Percentiles rank a stretch among this genome's conserved stretches.
phyloP scores from a whole-genome alignment of 169 alveolate species.

The Theileria orientalis region DNA sequence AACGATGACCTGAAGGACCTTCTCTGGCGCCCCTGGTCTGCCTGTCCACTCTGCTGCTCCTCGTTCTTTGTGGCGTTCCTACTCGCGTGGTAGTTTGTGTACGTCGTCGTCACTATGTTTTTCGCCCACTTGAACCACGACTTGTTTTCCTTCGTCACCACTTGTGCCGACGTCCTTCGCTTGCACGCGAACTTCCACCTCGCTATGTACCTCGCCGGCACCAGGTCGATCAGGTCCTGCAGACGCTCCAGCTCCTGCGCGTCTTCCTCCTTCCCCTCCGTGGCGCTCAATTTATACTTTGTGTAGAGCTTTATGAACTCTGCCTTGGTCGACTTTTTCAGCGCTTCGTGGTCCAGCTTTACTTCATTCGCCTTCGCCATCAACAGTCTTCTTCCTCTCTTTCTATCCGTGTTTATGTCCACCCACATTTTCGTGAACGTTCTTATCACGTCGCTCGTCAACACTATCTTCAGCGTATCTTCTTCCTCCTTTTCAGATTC shows the following conservation, averaged over 20 bases:
- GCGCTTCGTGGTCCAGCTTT: constrained; percentile 73
- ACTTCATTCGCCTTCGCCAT: constrained; percentile 76
- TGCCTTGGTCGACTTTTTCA: constrained; percentile 71
- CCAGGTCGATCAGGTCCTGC: constrained; percentile 74
- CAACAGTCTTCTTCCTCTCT: constrained; percentile 68
- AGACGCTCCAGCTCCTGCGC: constrained; percentile 66
- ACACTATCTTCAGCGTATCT: constrained; percentile 68
- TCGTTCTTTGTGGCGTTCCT: neutral
- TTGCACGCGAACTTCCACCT: constrained; percentile 78
- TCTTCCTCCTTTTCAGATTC: constrained; percentile 56
- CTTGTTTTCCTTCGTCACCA: constrained; percentile 43
- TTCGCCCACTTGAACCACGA: constrained; percentile 64
- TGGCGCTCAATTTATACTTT: constrained; percentile 9
- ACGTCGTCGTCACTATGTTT: constrained; percentile 24
- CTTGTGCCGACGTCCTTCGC: constrained; percentile 51
- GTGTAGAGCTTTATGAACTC: constrained; percentile 78
- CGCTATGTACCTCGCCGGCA: constrained; percentile 81
- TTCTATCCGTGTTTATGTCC: constrained; percentile 66
- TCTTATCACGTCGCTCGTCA: constrained; percentile 70
- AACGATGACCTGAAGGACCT: neutral
- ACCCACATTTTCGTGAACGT: constrained; percentile 73
- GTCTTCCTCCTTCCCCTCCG: constrained; percentile 48
- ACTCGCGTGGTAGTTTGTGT: neutral
- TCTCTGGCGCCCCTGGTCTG: neutral
- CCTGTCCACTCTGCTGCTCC: neutral